These are phyloP conservation scores for Tetrastigma voinierianum DNA, from an alignment of 164 flowering plant genomes.

Conservation along the genomic window DNA sequence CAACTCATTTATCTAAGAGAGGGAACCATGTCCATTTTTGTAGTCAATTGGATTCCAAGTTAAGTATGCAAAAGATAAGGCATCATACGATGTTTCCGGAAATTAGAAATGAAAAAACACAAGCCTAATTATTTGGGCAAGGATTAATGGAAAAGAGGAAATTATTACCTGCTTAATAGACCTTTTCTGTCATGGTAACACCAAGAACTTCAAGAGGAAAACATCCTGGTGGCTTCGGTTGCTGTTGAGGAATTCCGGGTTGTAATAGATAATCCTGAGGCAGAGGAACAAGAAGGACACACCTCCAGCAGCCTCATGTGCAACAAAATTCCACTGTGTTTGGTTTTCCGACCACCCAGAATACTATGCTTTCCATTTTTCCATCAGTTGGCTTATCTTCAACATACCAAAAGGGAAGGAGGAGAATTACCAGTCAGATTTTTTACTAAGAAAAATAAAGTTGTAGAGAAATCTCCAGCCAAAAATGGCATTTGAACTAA, in stretches of 20 bases:
- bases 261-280: slow-evolving; percentile 35
- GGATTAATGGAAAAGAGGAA: neutral
- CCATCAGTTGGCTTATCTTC: slow-evolving; percentile 10
- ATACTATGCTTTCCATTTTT: slow-evolving; percentile 2
- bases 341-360: neutral
- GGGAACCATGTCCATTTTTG: too few species aligned
- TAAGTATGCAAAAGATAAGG: too few species aligned
- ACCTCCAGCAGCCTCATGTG: neutral
- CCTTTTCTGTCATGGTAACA: slow-evolving; percentile 43
- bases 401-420: neutral
- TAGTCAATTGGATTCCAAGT: too few species aligned
- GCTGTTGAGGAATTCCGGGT: slow-evolving; percentile 24
- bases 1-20: too few species aligned
- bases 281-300: slow-evolving; percentile 16
- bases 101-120: too few species aligned
- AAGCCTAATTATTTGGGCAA: too few species aligned
- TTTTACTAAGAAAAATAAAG: neutral
- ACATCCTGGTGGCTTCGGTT: slow-evolving; percentile 43
- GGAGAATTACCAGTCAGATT: neutral
- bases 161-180: slow-evolving; percentile 55
- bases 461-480: neutral
- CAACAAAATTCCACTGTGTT: neutral
- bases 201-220: slow-evolving; percentile 59
- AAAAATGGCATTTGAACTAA: neutral
- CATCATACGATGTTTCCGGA: too few species aligned